phyloP scores from a whole-genome alignment of 192 early-diverging fungal species.

The Dispira simplex region DNA sequence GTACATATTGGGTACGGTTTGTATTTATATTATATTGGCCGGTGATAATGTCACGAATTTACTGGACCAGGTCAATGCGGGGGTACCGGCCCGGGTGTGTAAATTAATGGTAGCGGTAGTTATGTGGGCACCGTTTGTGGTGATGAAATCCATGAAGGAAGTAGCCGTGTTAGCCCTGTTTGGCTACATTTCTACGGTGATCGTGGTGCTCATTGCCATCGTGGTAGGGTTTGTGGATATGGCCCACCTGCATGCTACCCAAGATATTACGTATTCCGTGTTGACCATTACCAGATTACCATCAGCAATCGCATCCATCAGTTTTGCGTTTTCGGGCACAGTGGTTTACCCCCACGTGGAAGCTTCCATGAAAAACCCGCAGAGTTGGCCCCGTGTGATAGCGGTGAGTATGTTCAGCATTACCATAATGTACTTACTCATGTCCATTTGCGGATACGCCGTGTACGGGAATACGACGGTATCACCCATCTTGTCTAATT shows the following conservation, averaged over 20 bases:
- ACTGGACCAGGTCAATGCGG: slow-evolving; percentile 22
- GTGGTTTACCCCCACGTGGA: slow-evolving; percentile 76
- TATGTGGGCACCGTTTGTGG: slow-evolving; percentile 55
- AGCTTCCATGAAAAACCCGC: slow-evolving; percentile 55
- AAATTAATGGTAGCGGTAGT: slow-evolving; percentile 40
- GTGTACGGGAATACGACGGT: slow-evolving; percentile 50
- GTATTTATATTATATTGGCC: slow-evolving; percentile 57
- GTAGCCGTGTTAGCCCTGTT: slow-evolving; percentile 57
- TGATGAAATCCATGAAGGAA: slow-evolving; percentile 65
- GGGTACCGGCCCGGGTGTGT: slow-evolving; percentile 37
- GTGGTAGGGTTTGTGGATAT: slow-evolving; percentile 35
- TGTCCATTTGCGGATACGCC: slow-evolving; percentile 53
- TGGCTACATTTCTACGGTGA: slow-evolving; percentile 55
- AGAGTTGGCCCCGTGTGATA: slow-evolving; percentile 50
- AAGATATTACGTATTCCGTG: slow-evolving; percentile 24
- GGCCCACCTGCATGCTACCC: slow-evolving; percentile 19
- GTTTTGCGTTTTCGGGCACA: slow-evolving; percentile 72
- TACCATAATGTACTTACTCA: slow-evolving; percentile 46
- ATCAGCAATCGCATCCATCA: slow-evolving; percentile 58
- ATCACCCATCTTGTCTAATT: slow-evolving; percentile 53
- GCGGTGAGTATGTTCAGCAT: slow-evolving; percentile 44
- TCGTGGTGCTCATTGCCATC: slow-evolving; percentile 53
- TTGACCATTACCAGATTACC: slow-evolving; percentile 51
- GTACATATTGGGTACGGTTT: slow-evolving; percentile 50
- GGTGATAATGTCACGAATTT: slow-evolving; percentile 53